These are phyloP conservation scores for Euphorbia tirucalli DNA, from an alignment of 345 rosid species.

Conservation along the genomic window DNA sequence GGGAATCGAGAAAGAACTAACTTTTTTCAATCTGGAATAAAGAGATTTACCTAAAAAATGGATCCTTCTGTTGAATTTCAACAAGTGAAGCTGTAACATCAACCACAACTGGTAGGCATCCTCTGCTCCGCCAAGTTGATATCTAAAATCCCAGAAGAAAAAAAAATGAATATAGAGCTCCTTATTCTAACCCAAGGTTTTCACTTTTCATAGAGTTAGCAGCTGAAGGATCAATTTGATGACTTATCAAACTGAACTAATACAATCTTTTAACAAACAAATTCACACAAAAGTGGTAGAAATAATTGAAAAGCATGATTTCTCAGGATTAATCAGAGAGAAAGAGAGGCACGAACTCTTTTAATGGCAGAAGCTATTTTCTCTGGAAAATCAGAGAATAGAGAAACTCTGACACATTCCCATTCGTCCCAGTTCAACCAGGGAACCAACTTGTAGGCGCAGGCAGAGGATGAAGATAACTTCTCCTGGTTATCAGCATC, in stretches of 20 bases:
- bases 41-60: constrained; percentile 51
- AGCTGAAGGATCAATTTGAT: constrained; percentile 2
- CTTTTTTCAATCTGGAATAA: background rate
- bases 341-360: constrained; percentile 43
- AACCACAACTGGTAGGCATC: constrained; percentile 68
- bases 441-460: constrained; percentile 64
- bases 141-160: constrained; percentile 35
- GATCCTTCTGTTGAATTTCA: constrained; percentile 79
- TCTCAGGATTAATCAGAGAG: background rate
- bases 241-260: background rate
- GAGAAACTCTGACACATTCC: constrained; percentile 72
- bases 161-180: background rate
- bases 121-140: constrained; percentile 82
- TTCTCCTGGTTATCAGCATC: constrained; percentile 26
- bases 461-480: constrained; percentile 19
- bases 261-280: background rate
- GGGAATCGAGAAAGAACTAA: background rate
- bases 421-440: constrained; percentile 95
- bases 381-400: constrained; percentile 68
- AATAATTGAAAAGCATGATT: background rate
- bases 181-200: background rate
- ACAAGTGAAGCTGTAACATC: constrained; percentile 82
- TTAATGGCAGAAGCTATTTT: constrained; percentile 51
- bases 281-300: no score
- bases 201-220: background rate